phyloP scores from a whole-genome alignment of 176 grass and related monocot genomes.

The Saccharum officinarum region DNA sequence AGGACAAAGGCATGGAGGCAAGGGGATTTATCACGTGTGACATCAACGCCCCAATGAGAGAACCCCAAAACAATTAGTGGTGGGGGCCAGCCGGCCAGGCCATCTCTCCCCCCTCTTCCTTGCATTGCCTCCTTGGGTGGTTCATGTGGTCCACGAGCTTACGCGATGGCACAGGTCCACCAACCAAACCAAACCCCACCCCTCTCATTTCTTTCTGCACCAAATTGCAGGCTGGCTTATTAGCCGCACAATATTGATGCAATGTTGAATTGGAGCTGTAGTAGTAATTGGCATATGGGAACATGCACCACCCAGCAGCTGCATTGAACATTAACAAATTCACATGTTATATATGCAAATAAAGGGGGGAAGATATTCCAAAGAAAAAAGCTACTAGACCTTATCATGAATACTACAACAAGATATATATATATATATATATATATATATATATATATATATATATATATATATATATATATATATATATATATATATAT shows the following conservation, averaged over 20 bases:
- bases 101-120: neutral
- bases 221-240: slow-evolving; percentile 32
- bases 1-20: slow-evolving; percentile 41
- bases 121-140: slow-evolving; percentile 13
- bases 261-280: slow-evolving; percentile 18
- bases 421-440: no score
- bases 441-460: no score
- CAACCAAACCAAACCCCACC: slow-evolving; percentile 26
- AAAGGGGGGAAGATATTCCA: neutral
- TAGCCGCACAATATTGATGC: slow-evolving; percentile 8
- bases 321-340: neutral
- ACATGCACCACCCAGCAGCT: neutral
- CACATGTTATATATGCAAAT: neutral
- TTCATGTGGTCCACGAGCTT: slow-evolving; percentile 48
- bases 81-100: slow-evolving; percentile 9
- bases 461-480: no score
- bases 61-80: slow-evolving; percentile 42
- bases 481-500: no score
- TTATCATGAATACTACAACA: neutral
- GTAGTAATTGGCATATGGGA: neutral
- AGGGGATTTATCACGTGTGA: slow-evolving; percentile 63
- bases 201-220: slow-evolving; percentile 19
- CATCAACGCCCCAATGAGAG: slow-evolving; percentile 44
- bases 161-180: slow-evolving; percentile 46
- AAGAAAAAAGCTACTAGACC: neutral